Evolutionary conservation across 208 protist species (phyloP).

Genomic region (Wallacemonas collosoma): DNA sequence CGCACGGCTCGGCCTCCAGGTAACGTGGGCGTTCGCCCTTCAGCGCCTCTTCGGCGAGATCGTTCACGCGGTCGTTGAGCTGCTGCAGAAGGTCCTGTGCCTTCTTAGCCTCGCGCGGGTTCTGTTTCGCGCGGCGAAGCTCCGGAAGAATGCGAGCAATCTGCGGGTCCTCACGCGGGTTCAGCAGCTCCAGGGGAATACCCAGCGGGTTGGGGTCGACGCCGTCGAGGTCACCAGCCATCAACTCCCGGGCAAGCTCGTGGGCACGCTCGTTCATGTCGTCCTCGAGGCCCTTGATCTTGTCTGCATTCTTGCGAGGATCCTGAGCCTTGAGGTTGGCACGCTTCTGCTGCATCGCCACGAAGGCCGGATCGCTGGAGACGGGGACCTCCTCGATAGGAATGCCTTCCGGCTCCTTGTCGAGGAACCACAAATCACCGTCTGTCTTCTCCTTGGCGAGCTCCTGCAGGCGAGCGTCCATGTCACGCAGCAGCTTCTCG

Average conservation of each 20-base stretch:
- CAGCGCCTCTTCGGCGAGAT: constrained; percentile 53
- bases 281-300: constrained; percentile 58
- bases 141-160: constrained; percentile 63
- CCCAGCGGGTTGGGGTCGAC: constrained; percentile 54
- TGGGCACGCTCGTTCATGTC: constrained; percentile 64
- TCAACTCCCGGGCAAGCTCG: constrained; percentile 49
- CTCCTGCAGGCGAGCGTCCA: constrained; percentile 46
- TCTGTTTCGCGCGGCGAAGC: constrained; percentile 60
- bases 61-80: constrained; percentile 53
- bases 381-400: constrained; percentile 63
- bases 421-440: constrained; percentile 69
- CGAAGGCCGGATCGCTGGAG: constrained; percentile 43
- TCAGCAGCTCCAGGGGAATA: constrained; percentile 62
- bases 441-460: constrained; percentile 65
- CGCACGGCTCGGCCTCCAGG: constrained; percentile 54
- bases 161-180: constrained; percentile 50
- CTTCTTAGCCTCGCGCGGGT: constrained; percentile 38
- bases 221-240: constrained; percentile 58
- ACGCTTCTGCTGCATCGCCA: constrained; percentile 47
- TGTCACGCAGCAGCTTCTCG: constrained; percentile 39
- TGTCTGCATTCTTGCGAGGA: constrained; percentile 49
- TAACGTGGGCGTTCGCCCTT: constrained; percentile 45
- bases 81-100: constrained; percentile 47
- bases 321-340: constrained; percentile 63
- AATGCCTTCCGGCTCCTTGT: constrained; percentile 71